Evolutionary conservation across 148 eudicot species (phyloP), one percentile per base, ranked within the genome.

Genomic region (Diospyros kaki): DNA sequence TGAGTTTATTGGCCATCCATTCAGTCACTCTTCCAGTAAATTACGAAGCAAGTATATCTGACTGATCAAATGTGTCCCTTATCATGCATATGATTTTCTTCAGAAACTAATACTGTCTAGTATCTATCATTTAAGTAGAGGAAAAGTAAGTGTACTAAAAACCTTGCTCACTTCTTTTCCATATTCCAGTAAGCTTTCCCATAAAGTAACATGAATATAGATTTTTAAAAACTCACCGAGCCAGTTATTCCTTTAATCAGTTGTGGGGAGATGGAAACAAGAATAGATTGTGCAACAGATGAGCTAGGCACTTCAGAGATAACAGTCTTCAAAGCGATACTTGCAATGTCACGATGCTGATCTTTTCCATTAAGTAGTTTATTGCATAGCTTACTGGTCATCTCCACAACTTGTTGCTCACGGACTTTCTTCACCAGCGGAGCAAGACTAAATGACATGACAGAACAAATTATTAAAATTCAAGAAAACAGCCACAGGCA

Each of bases 281-380:
- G 91, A 73, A 93, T 80, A 71, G 89, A 72, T 83, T 91, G 89
- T 71, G 90, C 88, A 54, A 86, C 87, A 73, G 84, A 69, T 42
- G 90, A 76, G 71, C 83, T 84, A 64, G 90, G 90, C 73, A 96
- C 87, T 91, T 96, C 99, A 72, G 98, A 79, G 80, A 96, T 85
- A 84, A 96, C 87, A 28, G 99, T 93, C 91, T 91, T 96, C 86
- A 96, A 75, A 65, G 99, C 99, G 76, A 96, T 96, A 88, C 98
- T 89, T 18, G 98, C 95, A 80, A 93, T 93, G 77, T 96, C 99
- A 75, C 97, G 94, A 80, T 96, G 87, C 72, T 88, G 97, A 66
- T 93, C 99, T 84, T 93, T 96, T 67, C 84, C 97, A 79, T 96
- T 89, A 64, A 93, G 85, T 75, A 96, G 80, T 82, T 96, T 96